These are phyloP conservation scores for Hymenoscyphus repandus DNA, from an alignment of 2,329 filamentous ascomycete genomes.

Conservation along the genomic window DNA sequence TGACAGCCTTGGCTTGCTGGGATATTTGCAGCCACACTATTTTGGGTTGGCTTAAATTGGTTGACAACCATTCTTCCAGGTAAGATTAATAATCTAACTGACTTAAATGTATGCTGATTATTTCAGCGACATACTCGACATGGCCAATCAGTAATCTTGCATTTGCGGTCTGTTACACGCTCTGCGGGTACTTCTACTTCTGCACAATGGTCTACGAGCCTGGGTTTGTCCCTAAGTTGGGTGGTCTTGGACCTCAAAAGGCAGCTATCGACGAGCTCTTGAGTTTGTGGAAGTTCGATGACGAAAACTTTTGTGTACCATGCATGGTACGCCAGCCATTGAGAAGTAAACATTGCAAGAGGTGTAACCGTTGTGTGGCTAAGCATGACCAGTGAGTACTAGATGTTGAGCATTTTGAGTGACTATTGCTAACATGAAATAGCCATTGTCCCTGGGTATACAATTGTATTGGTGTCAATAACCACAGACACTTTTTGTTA, in stretches of 20 bases:
- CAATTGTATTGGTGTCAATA: constrained; percentile 94
- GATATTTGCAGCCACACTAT: constrained; percentile 83
- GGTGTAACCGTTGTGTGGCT: constrained; percentile 87
- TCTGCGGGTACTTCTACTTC: constrained; percentile 82
- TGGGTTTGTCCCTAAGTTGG: constrained; percentile 86
- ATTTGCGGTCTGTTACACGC: constrained; percentile 58
- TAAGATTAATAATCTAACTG: constrained; percentile 35
- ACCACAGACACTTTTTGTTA: constrained; percentile 90
- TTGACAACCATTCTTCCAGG: constrained; percentile 67
- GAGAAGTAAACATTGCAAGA: constrained; percentile 90
- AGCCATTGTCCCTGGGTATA: constrained; percentile 98
- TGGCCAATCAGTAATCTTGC: constrained; percentile 73
- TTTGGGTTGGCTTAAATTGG: constrained; percentile 75
- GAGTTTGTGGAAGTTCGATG: constrained; percentile 82
- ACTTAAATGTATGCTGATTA: constrained; percentile 29
- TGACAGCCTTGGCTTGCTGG: constrained; percentile 84
- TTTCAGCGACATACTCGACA: constrained; percentile 55
- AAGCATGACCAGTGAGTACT: constrained; percentile 86
- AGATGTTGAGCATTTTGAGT: not conserved
- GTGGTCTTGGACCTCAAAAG: constrained; percentile 85
- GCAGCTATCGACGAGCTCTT: constrained; percentile 84
- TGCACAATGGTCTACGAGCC: constrained; percentile 84
- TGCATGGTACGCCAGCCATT: constrained; percentile 94
- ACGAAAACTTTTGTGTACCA: constrained; percentile 85
- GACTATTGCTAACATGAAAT: constrained; percentile 21